These are phyloP conservation scores for Melaleuca quinquenervia DNA, from an alignment of 345 rosid genomes.

Conservation along the genomic window DNA sequence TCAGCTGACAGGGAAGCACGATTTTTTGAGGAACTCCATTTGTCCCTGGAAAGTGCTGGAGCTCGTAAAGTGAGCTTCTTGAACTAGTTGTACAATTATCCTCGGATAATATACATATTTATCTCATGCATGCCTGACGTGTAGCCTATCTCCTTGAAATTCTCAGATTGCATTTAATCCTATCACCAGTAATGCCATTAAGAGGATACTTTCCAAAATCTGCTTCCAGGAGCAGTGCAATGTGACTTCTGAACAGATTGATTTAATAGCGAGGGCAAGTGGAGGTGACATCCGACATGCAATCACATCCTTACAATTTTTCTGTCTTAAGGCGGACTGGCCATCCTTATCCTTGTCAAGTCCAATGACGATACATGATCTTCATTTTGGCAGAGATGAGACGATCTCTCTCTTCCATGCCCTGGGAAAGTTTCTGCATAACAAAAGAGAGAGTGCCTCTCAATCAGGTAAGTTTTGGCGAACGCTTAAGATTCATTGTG, in stretches of 20 bases:
- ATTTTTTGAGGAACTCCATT: conserved; percentile 53
- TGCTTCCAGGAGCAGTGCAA: conserved; percentile 54
- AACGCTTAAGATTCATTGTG: background rate
- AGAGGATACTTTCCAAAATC: conserved; percentile 64
- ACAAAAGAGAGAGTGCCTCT: conserved; percentile 60
- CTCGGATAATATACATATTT: background rate
- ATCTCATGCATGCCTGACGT: conserved; percentile 13
- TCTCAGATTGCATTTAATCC: conserved; percentile 83
- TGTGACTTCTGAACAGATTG: conserved; percentile 52
- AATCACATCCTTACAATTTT: conserved; percentile 76
- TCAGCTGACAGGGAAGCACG: conserved; percentile 38
- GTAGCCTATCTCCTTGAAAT: conserved; percentile 2
- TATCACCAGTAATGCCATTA: conserved; percentile 66
- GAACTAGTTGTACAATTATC: conserved; percentile 5
- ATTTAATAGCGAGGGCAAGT: conserved; percentile 65
- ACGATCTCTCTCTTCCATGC: conserved; percentile 87
- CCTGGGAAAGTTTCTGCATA: conserved; percentile 92
- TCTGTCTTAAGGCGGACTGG: conserved; percentile 39
- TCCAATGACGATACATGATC: conserved; percentile 14
- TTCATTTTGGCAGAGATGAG: conserved; percentile 67
- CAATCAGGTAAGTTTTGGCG: conserved; percentile 27
- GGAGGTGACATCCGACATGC: conserved; percentile 98
- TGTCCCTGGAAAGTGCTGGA: conserved; percentile 67
- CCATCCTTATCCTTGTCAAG: conserved; percentile 12
- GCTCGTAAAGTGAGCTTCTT: conserved; percentile 67